Evolutionary conservation across 192 early-diverging fungal genomes (phyloP).

Genomic region (Dispira simplex): DNA sequence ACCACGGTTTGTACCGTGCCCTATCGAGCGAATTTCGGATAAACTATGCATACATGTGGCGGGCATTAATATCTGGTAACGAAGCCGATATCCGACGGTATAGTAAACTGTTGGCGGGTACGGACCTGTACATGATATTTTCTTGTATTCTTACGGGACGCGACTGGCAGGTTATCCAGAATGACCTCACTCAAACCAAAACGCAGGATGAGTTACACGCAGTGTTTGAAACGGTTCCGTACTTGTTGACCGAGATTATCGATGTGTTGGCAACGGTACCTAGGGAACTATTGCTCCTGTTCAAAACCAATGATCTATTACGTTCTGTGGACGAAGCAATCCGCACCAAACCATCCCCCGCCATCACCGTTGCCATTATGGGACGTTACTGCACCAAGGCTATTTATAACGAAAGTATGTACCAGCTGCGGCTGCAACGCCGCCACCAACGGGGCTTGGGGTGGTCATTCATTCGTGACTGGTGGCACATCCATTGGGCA

Average conservation of each 20-base stretch:
- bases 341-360: neutral
- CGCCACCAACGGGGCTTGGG: neutral
- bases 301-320: slow-evolving; percentile 87
- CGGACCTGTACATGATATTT: slow-evolving; percentile 72
- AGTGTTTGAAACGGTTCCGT: slow-evolving; percentile 37
- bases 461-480: neutral
- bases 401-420: slow-evolving; percentile 5
- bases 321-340: slow-evolving; percentile 41
- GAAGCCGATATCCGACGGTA: slow-evolving; percentile 52
- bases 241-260: slow-evolving; percentile 55
- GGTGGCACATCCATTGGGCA: neutral
- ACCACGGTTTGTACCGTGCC: slow-evolving; percentile 82
- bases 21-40: slow-evolving; percentile 51
- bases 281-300: slow-evolving; percentile 63
- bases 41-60: slow-evolving; percentile 86
- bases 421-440: neutral
- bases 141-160: slow-evolving; percentile 80
- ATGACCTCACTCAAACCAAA: slow-evolving; percentile 21
- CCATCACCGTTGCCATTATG: slow-evolving; percentile 11
- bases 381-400: slow-evolving; percentile 12
- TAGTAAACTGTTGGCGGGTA: slow-evolving; percentile 44
- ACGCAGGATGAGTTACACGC: slow-evolving; percentile 28
- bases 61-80: slow-evolving; percentile 60
- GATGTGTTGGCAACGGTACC: slow-evolving; percentile 74
- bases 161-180: slow-evolving; percentile 55